Conservation (phyloP, 352 stramenopile species). For the Phytophthora cactorum region DNA sequence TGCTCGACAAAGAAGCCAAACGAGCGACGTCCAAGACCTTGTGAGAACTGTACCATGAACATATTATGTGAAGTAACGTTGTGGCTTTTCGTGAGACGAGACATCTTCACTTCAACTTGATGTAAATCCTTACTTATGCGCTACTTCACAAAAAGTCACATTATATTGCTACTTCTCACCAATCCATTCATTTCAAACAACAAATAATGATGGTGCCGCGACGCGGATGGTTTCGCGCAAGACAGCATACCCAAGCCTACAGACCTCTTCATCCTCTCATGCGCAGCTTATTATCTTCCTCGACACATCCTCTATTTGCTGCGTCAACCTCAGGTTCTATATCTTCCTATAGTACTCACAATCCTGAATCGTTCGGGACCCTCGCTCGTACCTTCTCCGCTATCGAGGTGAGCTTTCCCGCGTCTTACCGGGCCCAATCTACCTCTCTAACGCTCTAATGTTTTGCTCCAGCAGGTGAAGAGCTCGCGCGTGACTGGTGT, state of each 20-base stretch:
- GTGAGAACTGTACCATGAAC: conserved; percentile 4
- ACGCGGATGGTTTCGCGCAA: conserved; percentile 12
- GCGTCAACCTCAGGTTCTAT: not conserved
- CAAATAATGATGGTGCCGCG: conserved; percentile 13
- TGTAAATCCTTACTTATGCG: conserved; percentile 5
- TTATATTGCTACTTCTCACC: not conserved
- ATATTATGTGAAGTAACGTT: not conserved
- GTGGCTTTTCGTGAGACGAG: conserved; percentile 3
- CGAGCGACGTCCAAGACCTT: not conserved
- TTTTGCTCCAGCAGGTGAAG: conserved; percentile 42
- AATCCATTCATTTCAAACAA: conserved; percentile 1
- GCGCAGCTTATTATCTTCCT: conserved; percentile 2
- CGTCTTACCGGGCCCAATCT: not conserved
- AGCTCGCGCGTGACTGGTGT: conserved; percentile 65
- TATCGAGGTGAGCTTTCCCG: conserved; percentile 48
- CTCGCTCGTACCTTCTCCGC: conserved; percentile 57
- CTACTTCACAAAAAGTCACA: not conserved
- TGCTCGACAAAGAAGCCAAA: conserved; percentile 43
- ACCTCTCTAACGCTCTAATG: conserved; percentile 1
- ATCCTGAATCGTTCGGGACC: conserved; percentile 42
- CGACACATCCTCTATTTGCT: conserved; percentile 11
- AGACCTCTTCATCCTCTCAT: not conserved
- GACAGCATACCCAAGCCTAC: not conserved
- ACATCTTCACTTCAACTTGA: conserved; percentile 10
- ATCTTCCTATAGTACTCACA: not conserved